Conservation (phyloP, 176 grass and related monocot species). For the Oryza officinalis region DNA sequence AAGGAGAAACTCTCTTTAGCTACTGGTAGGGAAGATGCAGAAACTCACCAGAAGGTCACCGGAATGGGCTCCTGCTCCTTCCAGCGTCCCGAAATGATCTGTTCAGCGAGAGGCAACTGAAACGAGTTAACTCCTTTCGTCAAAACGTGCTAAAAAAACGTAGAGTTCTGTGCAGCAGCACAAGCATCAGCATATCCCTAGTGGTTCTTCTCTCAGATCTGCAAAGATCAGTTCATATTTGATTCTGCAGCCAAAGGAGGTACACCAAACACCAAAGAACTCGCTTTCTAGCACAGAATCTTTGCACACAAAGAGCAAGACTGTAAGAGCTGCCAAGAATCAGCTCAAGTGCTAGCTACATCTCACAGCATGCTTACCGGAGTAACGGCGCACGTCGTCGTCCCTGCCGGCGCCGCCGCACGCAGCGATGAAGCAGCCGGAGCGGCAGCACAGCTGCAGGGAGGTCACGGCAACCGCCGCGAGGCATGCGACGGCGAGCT, state of each 20-base stretch:
- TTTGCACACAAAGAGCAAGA: neutral
- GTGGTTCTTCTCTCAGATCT: neutral
- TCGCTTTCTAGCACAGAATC: neutral
- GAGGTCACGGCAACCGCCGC: neutral
- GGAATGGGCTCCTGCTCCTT: conserved; percentile 12
- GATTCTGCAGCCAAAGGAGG: neutral
- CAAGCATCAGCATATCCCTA: neutral
- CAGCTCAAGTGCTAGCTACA: neutral
- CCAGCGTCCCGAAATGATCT: conserved; percentile 27
- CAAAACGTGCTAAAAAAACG: neutral
- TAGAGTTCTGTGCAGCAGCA: neutral
- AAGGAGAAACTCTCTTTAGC: neutral
- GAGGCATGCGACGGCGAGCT: neutral
- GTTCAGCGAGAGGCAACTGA: conserved; percentile 9
- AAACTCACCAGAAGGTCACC: neutral
- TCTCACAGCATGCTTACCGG: conserved; percentile 16
- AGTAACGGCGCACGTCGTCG: neutral
- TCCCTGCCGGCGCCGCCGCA: neutral
- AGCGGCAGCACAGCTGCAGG: neutral
- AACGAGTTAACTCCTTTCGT: neutral
- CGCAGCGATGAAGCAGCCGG: conserved; percentile 7
- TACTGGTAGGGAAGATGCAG: neutral
- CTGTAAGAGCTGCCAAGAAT: neutral
- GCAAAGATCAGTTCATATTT: neutral
- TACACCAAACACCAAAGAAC: neutral